A percentile compares a stretch with the other conserved stretches of the same genome.
Evolutionary conservation across 1,139 yeast genomes (phyloP).

Genomic region (Blastobotrys apis): DNA sequence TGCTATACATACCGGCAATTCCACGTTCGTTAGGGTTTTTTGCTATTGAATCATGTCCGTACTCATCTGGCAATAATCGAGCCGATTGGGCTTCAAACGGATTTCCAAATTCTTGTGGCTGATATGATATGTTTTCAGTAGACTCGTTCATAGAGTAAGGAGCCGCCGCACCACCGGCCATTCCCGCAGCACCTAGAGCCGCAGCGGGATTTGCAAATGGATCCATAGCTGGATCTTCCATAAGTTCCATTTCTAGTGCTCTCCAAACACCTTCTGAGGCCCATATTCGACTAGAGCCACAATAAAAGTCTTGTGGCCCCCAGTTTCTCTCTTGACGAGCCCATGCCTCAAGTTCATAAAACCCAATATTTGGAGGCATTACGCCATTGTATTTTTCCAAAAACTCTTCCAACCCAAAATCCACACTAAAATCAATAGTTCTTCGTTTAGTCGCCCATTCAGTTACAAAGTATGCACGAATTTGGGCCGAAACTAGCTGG

Average conservation of each 20-base stretch:
- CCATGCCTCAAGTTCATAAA: slow-evolving; percentile 36
- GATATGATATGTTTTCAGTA: slow-evolving; percentile 3
- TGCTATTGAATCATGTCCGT: background rate
- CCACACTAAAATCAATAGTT: slow-evolving; percentile 38
- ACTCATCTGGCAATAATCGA: background rate
- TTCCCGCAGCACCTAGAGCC: background rate
- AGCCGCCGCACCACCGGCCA: background rate
- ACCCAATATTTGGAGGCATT: slow-evolving; percentile 34
- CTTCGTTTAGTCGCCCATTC: slow-evolving; percentile 39
- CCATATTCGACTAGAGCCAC: slow-evolving; percentile 38
- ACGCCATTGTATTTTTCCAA: slow-evolving; percentile 34
- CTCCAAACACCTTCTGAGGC: slow-evolving; percentile 38
- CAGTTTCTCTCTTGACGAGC: slow-evolving; percentile 35
- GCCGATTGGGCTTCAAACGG: slow-evolving; percentile 9
- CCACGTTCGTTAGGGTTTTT: background rate
- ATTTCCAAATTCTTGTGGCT: background rate
- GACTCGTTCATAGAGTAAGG: background rate
- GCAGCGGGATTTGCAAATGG: slow-evolving; percentile 4
- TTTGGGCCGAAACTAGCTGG: slow-evolving; percentile 35
- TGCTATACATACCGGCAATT: background rate
- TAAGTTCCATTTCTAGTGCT: slow-evolving; percentile 34
- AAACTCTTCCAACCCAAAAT: slow-evolving; percentile 39
- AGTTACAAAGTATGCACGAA: slow-evolving; percentile 34
- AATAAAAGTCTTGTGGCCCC: slow-evolving; percentile 34
- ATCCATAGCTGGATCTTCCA: slow-evolving; percentile 9